phyloP scores from a whole-genome alignment of 1,284 basidiomycete species.

The Anthracocystis panici-leucophaei region DNA sequence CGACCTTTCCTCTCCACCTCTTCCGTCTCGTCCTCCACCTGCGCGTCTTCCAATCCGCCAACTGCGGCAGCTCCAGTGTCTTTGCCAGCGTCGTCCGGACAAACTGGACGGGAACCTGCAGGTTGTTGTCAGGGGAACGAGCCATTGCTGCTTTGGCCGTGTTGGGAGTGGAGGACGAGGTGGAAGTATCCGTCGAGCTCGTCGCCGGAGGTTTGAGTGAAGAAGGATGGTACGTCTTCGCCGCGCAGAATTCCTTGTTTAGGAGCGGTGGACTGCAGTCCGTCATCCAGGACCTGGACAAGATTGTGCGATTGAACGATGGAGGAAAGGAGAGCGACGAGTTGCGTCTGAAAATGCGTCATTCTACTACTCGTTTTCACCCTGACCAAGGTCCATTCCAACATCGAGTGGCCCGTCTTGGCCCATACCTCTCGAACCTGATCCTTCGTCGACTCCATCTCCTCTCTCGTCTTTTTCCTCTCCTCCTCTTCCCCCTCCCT shows the following conservation, averaged over 20 bases:
- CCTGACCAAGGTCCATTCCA: conserved; percentile 50
- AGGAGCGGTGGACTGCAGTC: not conserved
- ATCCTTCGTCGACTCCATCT: conserved; percentile 39
- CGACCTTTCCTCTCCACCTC: conserved; percentile 9
- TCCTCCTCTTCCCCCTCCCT: conserved; percentile 8
- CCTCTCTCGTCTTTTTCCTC: conserved; percentile 15
- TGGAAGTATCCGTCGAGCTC: conserved; percentile 38
- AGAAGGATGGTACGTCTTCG: conserved; percentile 14
- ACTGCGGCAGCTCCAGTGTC: conserved; percentile 46
- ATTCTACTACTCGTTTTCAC: conserved; percentile 43
- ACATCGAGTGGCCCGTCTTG: conserved; percentile 20
- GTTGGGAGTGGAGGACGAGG: conserved; percentile 11
- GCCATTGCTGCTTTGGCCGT: conserved; percentile 19
- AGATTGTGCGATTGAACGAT: not conserved
- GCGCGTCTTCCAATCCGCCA: conserved; percentile 58
- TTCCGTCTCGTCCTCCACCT: not conserved
- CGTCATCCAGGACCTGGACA: conserved; percentile 14
- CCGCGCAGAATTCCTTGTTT: not conserved
- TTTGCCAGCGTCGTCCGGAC: conserved; percentile 47
- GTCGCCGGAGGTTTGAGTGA: conserved; percentile 19
- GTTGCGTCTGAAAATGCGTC: conserved; percentile 63
- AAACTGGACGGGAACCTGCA: conserved; percentile 41
- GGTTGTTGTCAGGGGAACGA: conserved; percentile 17
- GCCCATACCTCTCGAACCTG: conserved; percentile 40
- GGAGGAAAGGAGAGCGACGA: conserved; percentile 36